These are phyloP conservation scores for Acanthamoeba royreba DNA, from an alignment of 208 protist genomes.

Conservation along the genomic window DNA sequence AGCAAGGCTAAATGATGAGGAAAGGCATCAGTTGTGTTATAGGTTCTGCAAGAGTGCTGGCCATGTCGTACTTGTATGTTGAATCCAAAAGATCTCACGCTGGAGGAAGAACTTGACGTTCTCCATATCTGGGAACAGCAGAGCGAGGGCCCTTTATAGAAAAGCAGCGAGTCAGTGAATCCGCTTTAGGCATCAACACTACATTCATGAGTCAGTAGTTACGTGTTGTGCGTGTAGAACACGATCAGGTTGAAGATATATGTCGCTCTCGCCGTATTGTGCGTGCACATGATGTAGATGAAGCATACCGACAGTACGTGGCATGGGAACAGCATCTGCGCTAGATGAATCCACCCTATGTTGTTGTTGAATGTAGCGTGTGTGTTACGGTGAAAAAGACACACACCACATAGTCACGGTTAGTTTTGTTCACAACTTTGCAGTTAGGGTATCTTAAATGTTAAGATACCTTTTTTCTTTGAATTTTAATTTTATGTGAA, in stretches of 20 bases:
- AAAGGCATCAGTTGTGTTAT: neutral
- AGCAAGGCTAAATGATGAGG: neutral
- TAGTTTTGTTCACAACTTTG: no score
- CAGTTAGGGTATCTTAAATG: no score
- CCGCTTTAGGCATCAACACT: no score
- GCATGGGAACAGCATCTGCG: neutral
- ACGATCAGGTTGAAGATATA: neutral
- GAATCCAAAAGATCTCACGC: neutral
- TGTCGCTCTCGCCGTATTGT: neutral
- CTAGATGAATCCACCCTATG: neutral
- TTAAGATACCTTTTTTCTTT: no score
- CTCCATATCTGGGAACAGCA: neutral
- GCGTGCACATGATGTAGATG: neutral
- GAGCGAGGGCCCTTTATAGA: neutral
- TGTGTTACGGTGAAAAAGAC: no score
- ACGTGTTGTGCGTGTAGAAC: neutral
- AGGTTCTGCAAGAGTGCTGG: no score
- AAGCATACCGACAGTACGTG: neutral
- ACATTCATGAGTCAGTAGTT: neutral
- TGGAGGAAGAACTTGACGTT: conserved; percentile 21
- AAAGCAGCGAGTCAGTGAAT: neutral
- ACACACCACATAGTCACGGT: no score
- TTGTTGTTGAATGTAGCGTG: no score
- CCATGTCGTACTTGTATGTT: neutral
- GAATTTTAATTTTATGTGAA: no score